Base-by-base conservation (phyloP, 305 asterid genomes). In the Fraxinus albicans region DNA sequence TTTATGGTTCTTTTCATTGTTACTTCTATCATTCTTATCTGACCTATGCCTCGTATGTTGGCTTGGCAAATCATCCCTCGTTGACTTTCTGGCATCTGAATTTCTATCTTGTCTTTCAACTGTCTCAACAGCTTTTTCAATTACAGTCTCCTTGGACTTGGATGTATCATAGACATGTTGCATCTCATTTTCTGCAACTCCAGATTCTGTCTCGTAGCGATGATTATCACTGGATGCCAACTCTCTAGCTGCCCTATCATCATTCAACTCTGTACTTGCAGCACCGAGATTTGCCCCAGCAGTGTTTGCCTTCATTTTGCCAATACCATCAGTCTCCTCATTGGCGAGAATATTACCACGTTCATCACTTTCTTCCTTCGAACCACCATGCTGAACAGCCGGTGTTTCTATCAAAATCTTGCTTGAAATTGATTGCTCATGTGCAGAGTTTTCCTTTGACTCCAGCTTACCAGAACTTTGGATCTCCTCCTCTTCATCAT, bases 401-500 rank as follows among this genome's bases (percentile, higher is more conserved):
- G 85, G 79, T 25, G 74, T 81, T 78, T 85, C 92, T 83, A 84
- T 85, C 73, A 83, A 82, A 76, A n/a, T 53, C 81, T 85, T 88
- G 86, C 81, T 81, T 33, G 86, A 83, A 63, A 86, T 83, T 80
- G 93, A 79, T n/a, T 81, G 89, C 85, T 79, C 84, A 60, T 67
- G 81, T 12, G 35, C n/a, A 35, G 84, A 82, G 73, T 81, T 84
- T 79, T 86, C 93, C 75, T 91, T 86, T 27, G 79, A 79, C 80
- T 84, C 84, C 79, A 77, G 86, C 76, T 87, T 85, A 81, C 36
- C 88, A 79, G 93, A 86, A 84, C 90, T 91, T 90, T 91, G 92
- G 73, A 77, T 83, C 88, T 88, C 96, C 19, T 86, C 91, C 82
- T 89, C 98, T 27, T 92, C 99, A 83, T 93, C 98, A 78, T 94